Base-by-base conservation (phyloP, 495 filamentous ascomycete species). In the Penicillium pancosmium region DNA sequence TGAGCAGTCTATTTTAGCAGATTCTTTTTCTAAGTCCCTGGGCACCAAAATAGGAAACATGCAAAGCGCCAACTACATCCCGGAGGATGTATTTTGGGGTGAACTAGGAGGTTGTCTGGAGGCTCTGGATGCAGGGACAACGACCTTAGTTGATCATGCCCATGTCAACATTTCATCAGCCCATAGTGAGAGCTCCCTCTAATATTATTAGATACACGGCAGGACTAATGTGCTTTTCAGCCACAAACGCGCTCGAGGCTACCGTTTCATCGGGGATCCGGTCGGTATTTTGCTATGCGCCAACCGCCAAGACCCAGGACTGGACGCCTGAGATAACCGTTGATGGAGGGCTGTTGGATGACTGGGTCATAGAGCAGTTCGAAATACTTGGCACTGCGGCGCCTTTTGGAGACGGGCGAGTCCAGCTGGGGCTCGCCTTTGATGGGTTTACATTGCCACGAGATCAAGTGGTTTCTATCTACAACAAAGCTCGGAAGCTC, bases 111-210 rank as follows among this genome's bases (percentile, higher is more conserved):
- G 82, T 2, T 70, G 73, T 36, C 72, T 82, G 9, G 82, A 86
- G 55, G 72, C 73, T 13, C 41, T 88, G 15, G 73, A 85, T 59
- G 76, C 75, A 5, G 85, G 85, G 13, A 82, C 80, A 5, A 88
- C 85, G 4, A 85, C 82, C 0, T 72, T 84, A 1, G 73, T 86
- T 2, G 84, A 87, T 59, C 82, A 85, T 60, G 79, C 82, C 0
- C 80, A 85, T 65, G 60, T 79, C 38, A 82, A 73, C 49, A 73
- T 71, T 51, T 73, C 78, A 0, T 66, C 71, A 4, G 77, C 75
- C 0, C 69, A 78, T 57, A 62, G 73, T 74, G 65, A 64, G 62
- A 1, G 34, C 11, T 8, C 0, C 18, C 18, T 6, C 11, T 54
- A n/a, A 23, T 16, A 3, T 40, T 35, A 15, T 33, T 25, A 43